phyloP scores from a whole-genome alignment of 129 eudicot genomes.

The Artemisia tridentata region DNA sequence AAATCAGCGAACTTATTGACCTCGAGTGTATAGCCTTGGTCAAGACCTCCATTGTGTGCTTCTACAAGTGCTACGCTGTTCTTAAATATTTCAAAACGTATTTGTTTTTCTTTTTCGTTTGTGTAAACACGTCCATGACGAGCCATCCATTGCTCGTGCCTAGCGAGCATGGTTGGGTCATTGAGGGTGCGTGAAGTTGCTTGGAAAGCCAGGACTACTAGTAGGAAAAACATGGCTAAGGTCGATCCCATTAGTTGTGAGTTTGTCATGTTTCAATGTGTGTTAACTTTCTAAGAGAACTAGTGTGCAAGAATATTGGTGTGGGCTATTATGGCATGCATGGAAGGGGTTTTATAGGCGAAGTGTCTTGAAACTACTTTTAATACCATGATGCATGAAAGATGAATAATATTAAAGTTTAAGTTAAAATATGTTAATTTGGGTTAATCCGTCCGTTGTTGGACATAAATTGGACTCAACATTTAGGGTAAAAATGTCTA shows the following conservation, averaged over 20 bases:
- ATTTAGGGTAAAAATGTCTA: too few species aligned
- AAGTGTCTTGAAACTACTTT: too few species aligned
- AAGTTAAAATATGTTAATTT: too few species aligned
- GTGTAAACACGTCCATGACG: conserved; percentile 38
- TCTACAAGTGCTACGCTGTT: conserved; percentile 41
- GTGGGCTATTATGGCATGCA: conserved; percentile 6
- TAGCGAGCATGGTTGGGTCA: conserved; percentile 32
- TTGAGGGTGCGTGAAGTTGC: conserved; percentile 36
- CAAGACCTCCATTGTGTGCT: conserved; percentile 26
- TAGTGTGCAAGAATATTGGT: background rate
- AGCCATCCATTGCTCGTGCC: conserved; percentile 40
- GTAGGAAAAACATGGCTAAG: conserved; percentile 14
- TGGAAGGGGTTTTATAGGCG: conserved; percentile 33
- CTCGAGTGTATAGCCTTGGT: conserved; percentile 29
- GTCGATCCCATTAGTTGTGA: conserved; percentile 1
- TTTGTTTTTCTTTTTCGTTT: conserved; percentile 32
- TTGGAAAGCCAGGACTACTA: conserved; percentile 22
- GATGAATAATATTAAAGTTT: too few species aligned
- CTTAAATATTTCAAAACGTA: conserved; percentile 43
- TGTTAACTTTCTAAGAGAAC: background rate
- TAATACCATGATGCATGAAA: too few species aligned
- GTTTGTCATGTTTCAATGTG: conserved; percentile 29
- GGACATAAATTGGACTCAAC: too few species aligned
- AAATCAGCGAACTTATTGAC: conserved; percentile 50
- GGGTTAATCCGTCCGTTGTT: too few species aligned